These are phyloP conservation scores for Apiotrichum gracile DNA, from an alignment of 1,284 basidiomycete species.

Conservation along the genomic window DNA sequence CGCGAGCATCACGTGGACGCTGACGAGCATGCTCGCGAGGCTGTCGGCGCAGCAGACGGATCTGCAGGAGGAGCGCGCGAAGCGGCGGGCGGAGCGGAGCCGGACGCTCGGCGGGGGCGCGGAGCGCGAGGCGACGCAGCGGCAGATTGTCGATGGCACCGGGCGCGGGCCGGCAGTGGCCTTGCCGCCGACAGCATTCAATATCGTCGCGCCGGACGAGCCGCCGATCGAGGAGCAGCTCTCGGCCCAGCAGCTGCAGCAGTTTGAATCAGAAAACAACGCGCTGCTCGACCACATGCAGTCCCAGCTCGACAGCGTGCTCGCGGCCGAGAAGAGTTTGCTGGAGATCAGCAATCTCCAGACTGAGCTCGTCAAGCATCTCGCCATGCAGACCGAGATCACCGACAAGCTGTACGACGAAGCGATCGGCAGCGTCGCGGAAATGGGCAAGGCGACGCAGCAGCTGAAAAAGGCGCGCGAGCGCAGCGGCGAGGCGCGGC, in stretches of 20 bases:
- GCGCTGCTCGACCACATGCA: constrained; percentile 51
- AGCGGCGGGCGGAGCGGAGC: constrained; percentile 41
- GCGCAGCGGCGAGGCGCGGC: constrained; percentile 50
- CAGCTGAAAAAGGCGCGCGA: constrained; percentile 53
- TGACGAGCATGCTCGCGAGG: constrained; percentile 49
- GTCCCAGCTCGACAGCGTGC: constrained; percentile 49
- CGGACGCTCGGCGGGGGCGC: constrained; percentile 40
- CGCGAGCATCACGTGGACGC: constrained; percentile 50
- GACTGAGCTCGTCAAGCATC: constrained; percentile 52
- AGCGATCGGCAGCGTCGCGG: constrained; percentile 50
- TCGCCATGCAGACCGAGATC: constrained; percentile 53
- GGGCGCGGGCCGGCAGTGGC: background rate
- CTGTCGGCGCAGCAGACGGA: constrained; percentile 47
- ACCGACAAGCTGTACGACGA: constrained; percentile 53
- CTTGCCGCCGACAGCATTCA: background rate
- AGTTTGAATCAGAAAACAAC: constrained; percentile 53
- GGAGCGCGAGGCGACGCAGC: constrained; percentile 22
- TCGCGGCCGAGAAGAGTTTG: constrained; percentile 52
- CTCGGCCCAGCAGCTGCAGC: constrained; percentile 50
- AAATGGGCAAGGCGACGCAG: constrained; percentile 52
- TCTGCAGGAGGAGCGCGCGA: constrained; percentile 51
- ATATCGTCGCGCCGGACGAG: constrained; percentile 26
- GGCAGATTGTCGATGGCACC: constrained; percentile 5
- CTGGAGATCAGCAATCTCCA: constrained; percentile 55
- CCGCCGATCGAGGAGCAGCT: constrained; percentile 37